Conservation (phyloP, 805 yeast genomes). For the Lipomyces yamadae region DNA sequence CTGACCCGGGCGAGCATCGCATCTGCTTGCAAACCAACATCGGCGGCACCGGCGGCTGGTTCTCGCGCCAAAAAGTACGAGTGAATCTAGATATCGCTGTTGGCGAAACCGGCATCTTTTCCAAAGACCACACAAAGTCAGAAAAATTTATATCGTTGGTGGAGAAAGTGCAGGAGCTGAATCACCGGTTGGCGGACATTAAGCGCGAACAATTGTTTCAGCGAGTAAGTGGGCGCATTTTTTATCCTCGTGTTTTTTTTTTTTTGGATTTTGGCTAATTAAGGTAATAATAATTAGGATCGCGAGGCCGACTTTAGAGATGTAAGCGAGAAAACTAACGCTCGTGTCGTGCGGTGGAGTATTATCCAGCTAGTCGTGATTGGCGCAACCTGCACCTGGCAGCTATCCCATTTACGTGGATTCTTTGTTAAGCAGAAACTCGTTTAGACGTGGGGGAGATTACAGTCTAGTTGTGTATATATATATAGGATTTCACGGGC, state of each 20-base stretch:
- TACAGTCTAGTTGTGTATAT: neutral
- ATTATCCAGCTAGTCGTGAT: constrained; percentile 71
- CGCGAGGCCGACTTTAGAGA: constrained; percentile 80
- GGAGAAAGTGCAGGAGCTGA: constrained; percentile 61
- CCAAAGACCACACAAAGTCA: constrained; percentile 49
- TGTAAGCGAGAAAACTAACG: constrained; percentile 74
- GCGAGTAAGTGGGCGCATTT: constrained; percentile 40
- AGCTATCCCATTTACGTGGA: constrained; percentile 73
- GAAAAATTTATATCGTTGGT: constrained; percentile 56
- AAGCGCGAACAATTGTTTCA: constrained; percentile 68
- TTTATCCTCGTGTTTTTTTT: constrained; percentile 19
- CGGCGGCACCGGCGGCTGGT: constrained; percentile 63
- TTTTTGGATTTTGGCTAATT: neutral
- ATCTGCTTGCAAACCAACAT: constrained; percentile 70
- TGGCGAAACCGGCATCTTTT: constrained; percentile 68
- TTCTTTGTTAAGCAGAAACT: constrained; percentile 89
- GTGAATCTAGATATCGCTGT: constrained; percentile 73
- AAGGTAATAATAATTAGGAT: constrained; percentile 36
- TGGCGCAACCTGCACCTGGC: constrained; percentile 72
- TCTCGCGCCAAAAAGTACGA: constrained; percentile 63
- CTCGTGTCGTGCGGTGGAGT: constrained; percentile 75
- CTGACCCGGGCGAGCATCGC: constrained; percentile 83
- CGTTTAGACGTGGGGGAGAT: constrained; percentile 50
- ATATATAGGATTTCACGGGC: neutral
- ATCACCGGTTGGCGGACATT: constrained; percentile 61